Base-by-base conservation (phyloP, 495 filamentous ascomycete species). In the Neurospora tetraspora region DNA sequence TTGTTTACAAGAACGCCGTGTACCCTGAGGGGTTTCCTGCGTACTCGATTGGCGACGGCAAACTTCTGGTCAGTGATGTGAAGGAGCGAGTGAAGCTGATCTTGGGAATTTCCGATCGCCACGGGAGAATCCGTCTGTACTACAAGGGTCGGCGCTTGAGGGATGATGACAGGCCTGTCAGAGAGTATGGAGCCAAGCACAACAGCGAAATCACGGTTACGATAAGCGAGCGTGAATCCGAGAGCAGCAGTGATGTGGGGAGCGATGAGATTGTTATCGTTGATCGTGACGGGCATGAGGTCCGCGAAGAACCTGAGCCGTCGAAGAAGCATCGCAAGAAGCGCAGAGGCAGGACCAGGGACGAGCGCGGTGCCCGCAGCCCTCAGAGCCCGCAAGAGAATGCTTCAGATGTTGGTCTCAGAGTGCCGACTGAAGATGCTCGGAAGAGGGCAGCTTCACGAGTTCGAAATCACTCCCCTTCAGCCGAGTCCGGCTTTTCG, bases 71-170 rank as follows among this genome's bases (percentile, higher is more conserved):
- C 43, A 82, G 87, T 68, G 89, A 91, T 70, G 83, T 97, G 40
- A 85, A 90, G 36, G 83, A 88, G 39, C 86, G 87, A 7, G 92
- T 90, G 11, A 90, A 89, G 27, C 82, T 88, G 71, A 85, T 91
- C 71, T 85, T 91, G 74, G 86, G 87, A 36, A 83, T 91, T 16
- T 81, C 84, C 8, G 86, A 90, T 72, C 84, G 88, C n/a, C 83
- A 87, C 11, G 78, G 75, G 38, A 81, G 87, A 9, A 81, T 97
- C 74, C 91, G 90, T 76, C 80, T 97, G 78, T 86, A 94, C 68
- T 96, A 95, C 85, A 95, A 94, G 80, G 94, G 94, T 11, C 89
- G 89, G 72, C 85, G 90, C 20, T 80, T 97, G 45, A 91, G 90
- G 77, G 88, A 94, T 73, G 86, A 90, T 75, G 75, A 83, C 9